phyloP scores from a whole-genome alignment of 1,284 basidiomycete genomes.

The Trametes pubescens region DNA sequence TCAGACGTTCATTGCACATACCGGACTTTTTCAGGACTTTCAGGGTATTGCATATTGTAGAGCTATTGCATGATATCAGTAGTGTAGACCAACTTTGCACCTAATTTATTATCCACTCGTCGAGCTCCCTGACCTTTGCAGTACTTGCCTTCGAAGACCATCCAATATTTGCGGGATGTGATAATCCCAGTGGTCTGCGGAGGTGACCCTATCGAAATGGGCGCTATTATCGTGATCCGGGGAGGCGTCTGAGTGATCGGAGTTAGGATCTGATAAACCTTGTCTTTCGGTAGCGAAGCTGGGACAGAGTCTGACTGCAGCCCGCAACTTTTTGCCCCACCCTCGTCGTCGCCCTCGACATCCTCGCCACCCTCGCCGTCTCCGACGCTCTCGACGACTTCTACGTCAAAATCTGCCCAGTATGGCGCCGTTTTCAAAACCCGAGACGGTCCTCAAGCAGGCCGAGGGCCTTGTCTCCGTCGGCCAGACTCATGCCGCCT shows the following conservation, averaged over 20 bases:
- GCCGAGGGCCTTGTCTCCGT: conserved; percentile 93
- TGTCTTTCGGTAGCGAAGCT: conserved; percentile 13
- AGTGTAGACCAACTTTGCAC: conserved; percentile 33
- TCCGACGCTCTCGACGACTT: conserved; percentile 26
- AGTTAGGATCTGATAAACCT: conserved; percentile 18
- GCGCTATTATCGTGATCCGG: neutral
- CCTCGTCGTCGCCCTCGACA: conserved; percentile 19
- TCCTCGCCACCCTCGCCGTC: conserved; percentile 15
- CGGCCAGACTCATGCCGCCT: conserved; percentile 87
- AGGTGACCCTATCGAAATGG: neutral
- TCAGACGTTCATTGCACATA: conserved; percentile 28
- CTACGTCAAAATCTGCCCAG: conserved; percentile 30
- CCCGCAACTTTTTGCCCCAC: conserved; percentile 27
- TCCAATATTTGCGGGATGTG: no score
- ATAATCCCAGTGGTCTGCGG: no score
- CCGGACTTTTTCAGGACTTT: conserved; percentile 24
- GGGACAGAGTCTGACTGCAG: conserved; percentile 25
- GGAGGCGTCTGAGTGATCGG: conserved; percentile 2
- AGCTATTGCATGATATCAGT: conserved; percentile 32
- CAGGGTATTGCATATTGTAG: conserved; percentile 28
- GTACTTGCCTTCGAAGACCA: neutral
- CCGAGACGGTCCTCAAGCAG: conserved; percentile 92
- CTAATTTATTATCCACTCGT: conserved; percentile 30
- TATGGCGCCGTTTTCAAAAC: conserved; percentile 92
- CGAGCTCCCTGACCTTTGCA: neutral